phyloP scores from a whole-genome alignment of 2,329 filamentous ascomycete genomes.

The Sphaerostilbella broomeana region DNA sequence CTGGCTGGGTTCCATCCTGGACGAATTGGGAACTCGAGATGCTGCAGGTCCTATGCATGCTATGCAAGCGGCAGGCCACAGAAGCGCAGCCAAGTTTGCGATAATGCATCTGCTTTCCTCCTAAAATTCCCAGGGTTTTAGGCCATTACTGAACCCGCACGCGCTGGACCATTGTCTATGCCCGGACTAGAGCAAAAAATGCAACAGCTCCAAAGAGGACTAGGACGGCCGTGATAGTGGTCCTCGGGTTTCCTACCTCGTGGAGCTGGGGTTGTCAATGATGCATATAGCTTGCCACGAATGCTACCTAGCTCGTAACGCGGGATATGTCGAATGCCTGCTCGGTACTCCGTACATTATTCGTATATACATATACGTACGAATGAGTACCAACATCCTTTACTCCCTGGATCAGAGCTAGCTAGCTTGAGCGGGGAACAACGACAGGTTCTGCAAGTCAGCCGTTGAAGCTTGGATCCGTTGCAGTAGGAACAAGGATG shows the following conservation, averaged over 20 bases:
- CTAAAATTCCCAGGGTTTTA: no score
- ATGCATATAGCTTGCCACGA: no score
- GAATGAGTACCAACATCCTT: no score
- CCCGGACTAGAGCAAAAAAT: no score
- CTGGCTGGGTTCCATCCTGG: conserved; percentile 3
- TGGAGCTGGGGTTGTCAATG: no score
- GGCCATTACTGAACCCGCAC: no score
- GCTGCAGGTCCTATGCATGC: conserved; percentile 10
- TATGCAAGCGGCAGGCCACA: conserved; percentile 12
- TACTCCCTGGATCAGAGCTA: neutral
- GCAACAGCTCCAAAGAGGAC: no score
- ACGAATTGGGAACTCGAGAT: conserved; percentile 10
- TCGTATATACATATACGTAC: neutral
- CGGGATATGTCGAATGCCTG: neutral
- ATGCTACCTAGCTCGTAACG: neutral
- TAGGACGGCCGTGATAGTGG: no score
- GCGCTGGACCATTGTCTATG: no score
- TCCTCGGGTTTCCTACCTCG: no score
- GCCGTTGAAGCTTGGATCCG: conserved; percentile 1
- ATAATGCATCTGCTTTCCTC: neutral
- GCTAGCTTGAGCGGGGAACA: neutral
- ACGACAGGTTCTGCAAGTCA: conserved; percentile 2
- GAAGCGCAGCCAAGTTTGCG: conserved; percentile 10
- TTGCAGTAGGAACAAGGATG: neutral
- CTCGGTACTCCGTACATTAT: neutral